A percentile compares a stretch with the other conserved stretches of the same genome.
phyloP scores from a whole-genome alignment of 2,329 filamentous ascomycete species.

The Bipolaris gigantea region DNA sequence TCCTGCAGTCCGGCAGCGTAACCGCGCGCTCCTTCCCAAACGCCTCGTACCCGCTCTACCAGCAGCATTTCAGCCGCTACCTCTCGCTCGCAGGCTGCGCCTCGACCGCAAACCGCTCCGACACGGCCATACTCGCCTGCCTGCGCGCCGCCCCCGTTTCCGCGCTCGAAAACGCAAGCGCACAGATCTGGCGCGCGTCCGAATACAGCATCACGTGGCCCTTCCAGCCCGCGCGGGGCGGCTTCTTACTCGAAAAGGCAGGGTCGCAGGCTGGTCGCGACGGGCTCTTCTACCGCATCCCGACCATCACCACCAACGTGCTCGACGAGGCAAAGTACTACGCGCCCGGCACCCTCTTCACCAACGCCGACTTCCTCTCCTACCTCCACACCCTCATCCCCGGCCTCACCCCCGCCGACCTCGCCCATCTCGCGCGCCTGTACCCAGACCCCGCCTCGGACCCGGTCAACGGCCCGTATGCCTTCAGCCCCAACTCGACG shows the following conservation, averaged over 20 bases:
- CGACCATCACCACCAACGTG: conserved; percentile 38
- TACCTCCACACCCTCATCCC: conserved; percentile 28
- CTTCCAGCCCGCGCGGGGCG: conserved; percentile 50
- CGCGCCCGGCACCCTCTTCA: conserved; percentile 28
- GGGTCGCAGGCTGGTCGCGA: conserved; percentile 42
- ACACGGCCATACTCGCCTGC: conserved; percentile 42
- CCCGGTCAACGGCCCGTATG: conserved; percentile 36
- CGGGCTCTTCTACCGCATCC: conserved; percentile 29
- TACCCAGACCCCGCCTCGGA: conserved; percentile 29
- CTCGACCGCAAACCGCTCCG: conserved; percentile 23
- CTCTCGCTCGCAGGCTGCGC: conserved; percentile 24
- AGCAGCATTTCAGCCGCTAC: conserved; percentile 28
- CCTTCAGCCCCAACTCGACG: conserved; percentile 48
- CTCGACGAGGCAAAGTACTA: conserved; percentile 37
- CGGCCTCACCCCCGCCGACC: conserved; percentile 17
- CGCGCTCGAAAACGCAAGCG: conserved; percentile 42
- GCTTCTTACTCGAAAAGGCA: conserved; percentile 48
- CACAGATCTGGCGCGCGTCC: conserved; percentile 40
- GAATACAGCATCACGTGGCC: conserved; percentile 50
- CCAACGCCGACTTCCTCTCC: conserved; percentile 42
- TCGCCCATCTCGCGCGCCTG: conserved; percentile 21
- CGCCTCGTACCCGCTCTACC: conserved; percentile 33
- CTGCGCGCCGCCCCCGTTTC: conserved; percentile 44
- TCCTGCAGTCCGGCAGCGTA: conserved; percentile 31
- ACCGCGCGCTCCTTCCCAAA: conserved; percentile 35